Conservation (phyloP, 257 asterid genomes). For the Eucommia ulmoides region DNA sequence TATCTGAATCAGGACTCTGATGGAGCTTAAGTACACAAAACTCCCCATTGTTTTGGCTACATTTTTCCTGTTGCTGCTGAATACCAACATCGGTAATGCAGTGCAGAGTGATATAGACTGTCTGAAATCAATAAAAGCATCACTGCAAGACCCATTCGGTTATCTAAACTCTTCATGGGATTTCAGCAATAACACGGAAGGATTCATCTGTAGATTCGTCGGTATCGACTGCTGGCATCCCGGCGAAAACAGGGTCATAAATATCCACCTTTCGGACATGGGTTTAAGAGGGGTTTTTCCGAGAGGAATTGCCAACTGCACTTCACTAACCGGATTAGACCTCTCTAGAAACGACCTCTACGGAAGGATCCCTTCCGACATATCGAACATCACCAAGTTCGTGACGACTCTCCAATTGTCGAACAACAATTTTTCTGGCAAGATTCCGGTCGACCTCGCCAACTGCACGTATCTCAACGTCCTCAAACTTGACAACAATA, state of each 20-base stretch:
- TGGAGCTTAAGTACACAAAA: no score
- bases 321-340: slow-evolving; percentile 65
- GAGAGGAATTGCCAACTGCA: slow-evolving; percentile 34
- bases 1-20: no score
- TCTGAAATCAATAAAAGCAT: slow-evolving; percentile 28
- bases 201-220: slow-evolving; percentile 47
- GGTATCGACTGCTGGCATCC: slow-evolving; percentile 82
- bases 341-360: slow-evolving; percentile 65
- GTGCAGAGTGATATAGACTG: slow-evolving; percentile 49
- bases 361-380: slow-evolving; percentile 47
- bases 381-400: no score
- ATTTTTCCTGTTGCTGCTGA: slow-evolving; percentile 29
- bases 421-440: no score
- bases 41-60: no score
- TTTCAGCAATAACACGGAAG: slow-evolving; percentile 40
- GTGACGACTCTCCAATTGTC: no score
- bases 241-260: slow-evolving; percentile 51
- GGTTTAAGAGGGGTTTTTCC: slow-evolving; percentile 79
- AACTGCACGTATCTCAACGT: slow-evolving; percentile 43
- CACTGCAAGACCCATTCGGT: slow-evolving; percentile 47
- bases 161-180: slow-evolving; percentile 48
- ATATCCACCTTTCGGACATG: slow-evolving; percentile 45
- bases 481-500: slow-evolving; percentile 39
- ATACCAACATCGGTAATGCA: slow-evolving; percentile 18
- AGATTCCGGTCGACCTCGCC: no score